Evolutionary conservation across 139 green algal species (phyloP), one percentile per base, ranked within the genome.

Genomic region (Picochlorum sp.): DNA sequence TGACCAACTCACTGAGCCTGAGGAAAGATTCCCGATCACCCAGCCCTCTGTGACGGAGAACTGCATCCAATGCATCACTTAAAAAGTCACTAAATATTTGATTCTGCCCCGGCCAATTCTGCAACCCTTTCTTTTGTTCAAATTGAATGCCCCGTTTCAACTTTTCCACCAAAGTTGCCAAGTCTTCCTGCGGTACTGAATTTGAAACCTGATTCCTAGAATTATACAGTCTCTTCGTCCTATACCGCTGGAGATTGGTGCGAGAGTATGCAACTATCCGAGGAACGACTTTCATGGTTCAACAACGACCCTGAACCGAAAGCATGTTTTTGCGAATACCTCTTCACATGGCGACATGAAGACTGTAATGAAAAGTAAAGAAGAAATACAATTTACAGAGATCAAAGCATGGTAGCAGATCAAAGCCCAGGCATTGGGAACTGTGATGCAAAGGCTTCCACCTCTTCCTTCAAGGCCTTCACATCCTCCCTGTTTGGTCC

Each of bases 371-470:
- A 20, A 21, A 20, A 54, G 16, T 54, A 26, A 20, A 54, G 18
- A 54, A 21, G 18, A 54, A 54, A 54, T 54, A 54, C 47, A 54
- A 23, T 54, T 21, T 21, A 20, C 16, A 21, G n/a, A 13, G 15
- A 54, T 54, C 51, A 65, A 62, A 62, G 11, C 20, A 65, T 28
- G 18, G 23, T 28, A 28, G 18, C 2, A 26, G 7, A 21, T 59
- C 21, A 67, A 54, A 62, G 37, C 41, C 71, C 71, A 38, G 71
- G 71, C 71, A 78, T 98, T 45, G 90, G 91, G 83, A 99, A 99
- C 30, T 76, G 58, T 73, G 74, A 88, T 21, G 91, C 85, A 62
- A 95, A 96, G 0, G 65, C 62, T 81, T 97, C 88, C n/a, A 99
- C 93, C 30, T 97, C 83, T 50, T 65, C 62, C 67, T 71, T 77